Evolutionary conservation across 2,329 filamentous ascomycete genomes (phyloP), one percentile per base, ranked within the genome.

Genomic region (Fusarium sp.): DNA sequence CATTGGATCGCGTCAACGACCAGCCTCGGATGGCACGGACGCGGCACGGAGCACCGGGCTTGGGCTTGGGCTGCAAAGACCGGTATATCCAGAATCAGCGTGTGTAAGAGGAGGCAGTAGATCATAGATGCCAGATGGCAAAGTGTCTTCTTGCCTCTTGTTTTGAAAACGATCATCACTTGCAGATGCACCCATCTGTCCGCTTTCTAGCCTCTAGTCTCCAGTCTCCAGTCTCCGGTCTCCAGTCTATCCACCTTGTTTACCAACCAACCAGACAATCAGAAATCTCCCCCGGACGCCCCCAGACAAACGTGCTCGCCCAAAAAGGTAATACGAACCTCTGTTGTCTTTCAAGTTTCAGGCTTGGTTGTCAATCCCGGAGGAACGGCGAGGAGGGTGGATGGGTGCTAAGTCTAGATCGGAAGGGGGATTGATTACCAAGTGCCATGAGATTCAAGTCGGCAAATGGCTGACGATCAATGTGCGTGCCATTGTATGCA

Each of bases 231-330:
- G 63, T 21, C 50, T 50, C 32, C 50, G 60, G 56, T 43, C 49
- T 45, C 47, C 55, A 72, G 56, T 43, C 52, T 50, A 59, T 56
- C 69, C 69, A 65, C 58, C 28, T 30, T 39, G 23, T 63, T 65
- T 55, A 71, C 53, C 67, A 67, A 71, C 70, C 65, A 69, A 71
- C 70, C 65, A 69, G 46, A 67, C 40, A 67, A 44, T 52, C 59
- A 58, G n/a, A 42, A 53, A 19, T 56, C 44, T 45, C 61, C 56
- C 59, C 65, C 59, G 23, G 65, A 56, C 55, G 36, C 51, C 51
- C 67, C 69, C 51, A 48, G 60, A 58, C 40, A 34, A 45, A 57
- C 39, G 50, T 42, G 26, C 26, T 36, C 32, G 7, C 17, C 17
- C 15, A 36, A 7, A 19, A 36, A 36, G 32, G 32, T 9, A 36